phyloP scores from a whole-genome alignment of 805 yeast genomes.

The Wickerhamomyces rabaulensis region DNA sequence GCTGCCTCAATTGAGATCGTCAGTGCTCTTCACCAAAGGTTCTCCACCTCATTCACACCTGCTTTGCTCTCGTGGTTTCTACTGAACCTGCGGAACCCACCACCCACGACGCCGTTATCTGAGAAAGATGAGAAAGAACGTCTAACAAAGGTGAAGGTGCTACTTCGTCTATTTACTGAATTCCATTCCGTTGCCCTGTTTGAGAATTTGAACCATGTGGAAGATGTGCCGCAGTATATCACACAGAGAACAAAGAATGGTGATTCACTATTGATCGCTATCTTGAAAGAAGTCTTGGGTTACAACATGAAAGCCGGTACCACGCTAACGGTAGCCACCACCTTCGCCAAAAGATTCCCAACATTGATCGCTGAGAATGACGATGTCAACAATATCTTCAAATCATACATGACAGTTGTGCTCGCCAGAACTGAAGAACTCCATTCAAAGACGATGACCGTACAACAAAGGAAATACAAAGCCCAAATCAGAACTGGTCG shows the following conservation, averaged over 20 bases:
- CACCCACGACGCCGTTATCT: conserved; percentile 18
- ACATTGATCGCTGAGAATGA: conserved; percentile 26
- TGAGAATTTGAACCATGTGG: conserved; percentile 37
- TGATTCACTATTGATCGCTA: conserved; percentile 36
- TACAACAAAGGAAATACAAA: conserved; percentile 38
- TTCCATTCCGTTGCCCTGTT: conserved; percentile 54
- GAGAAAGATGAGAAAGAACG: conserved; percentile 42
- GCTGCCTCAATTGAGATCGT: conserved; percentile 60
- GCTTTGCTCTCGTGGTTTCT: conserved; percentile 37
- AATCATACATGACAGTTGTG: conserved; percentile 38
- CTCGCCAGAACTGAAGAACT: conserved; percentile 31
- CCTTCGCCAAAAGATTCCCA: conserved; percentile 46
- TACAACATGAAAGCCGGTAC: conserved; percentile 33
- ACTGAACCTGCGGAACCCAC: conserved; percentile 33
- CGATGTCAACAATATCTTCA: conserved; percentile 29
- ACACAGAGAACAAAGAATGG: conserved; percentile 26
- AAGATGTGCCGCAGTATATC: conserved; percentile 41
- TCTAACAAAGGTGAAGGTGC: conserved; percentile 37
- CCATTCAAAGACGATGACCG: conserved; percentile 30
- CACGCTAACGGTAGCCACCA: conserved; percentile 35
- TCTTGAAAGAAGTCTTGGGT: conserved; percentile 40
- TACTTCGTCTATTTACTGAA: conserved; percentile 52
- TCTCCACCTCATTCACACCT: conserved; percentile 48
- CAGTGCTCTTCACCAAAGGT: conserved; percentile 75
- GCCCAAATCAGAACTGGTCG: conserved; percentile 67